Conservation (phyloP, 2,329 filamentous ascomycete genomes). For the Hymenoscyphus linearis region DNA sequence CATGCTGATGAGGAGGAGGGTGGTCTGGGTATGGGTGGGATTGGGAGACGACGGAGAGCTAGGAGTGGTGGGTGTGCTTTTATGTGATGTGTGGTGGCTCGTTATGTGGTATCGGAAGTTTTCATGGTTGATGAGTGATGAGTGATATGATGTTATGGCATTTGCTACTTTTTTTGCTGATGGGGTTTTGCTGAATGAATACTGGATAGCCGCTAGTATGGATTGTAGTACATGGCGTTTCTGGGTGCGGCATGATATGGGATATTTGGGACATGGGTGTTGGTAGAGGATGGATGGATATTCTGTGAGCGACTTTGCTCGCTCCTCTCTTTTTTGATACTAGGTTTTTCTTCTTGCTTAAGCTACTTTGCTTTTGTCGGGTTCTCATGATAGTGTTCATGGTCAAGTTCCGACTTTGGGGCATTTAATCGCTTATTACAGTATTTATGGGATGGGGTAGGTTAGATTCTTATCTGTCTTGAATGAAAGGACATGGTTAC, state of each 20-base stretch:
- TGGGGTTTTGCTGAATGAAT: neutral
- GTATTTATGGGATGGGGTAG: neutral
- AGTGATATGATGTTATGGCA: neutral
- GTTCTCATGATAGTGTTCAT: neutral
- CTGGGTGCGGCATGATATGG: neutral
- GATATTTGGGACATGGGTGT: neutral
- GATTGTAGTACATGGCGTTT: neutral
- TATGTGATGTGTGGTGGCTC: slow-evolving; percentile 63
- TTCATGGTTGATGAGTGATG: neutral
- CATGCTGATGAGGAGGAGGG: slow-evolving; percentile 79
- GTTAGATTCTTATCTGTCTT: neutral
- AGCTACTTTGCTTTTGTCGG: neutral
- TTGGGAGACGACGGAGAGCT: slow-evolving; percentile 51
- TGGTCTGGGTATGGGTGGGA: slow-evolving; percentile 40
- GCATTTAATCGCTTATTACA: neutral
- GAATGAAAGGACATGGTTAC: neutral
- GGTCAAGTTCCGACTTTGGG: neutral
- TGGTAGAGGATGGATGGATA: neutral
- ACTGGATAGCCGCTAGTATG: neutral
- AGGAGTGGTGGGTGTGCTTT: slow-evolving; percentile 58
- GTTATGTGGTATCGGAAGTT: too few species aligned
- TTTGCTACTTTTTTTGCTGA: neutral
- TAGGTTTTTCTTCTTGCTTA: too few species aligned
- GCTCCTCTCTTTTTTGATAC: neutral
- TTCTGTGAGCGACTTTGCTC: too few species aligned